These are phyloP conservation scores for Strobilomyces dryophilus DNA, from an alignment of 768 basidiomycete species.

Conservation along the genomic window DNA sequence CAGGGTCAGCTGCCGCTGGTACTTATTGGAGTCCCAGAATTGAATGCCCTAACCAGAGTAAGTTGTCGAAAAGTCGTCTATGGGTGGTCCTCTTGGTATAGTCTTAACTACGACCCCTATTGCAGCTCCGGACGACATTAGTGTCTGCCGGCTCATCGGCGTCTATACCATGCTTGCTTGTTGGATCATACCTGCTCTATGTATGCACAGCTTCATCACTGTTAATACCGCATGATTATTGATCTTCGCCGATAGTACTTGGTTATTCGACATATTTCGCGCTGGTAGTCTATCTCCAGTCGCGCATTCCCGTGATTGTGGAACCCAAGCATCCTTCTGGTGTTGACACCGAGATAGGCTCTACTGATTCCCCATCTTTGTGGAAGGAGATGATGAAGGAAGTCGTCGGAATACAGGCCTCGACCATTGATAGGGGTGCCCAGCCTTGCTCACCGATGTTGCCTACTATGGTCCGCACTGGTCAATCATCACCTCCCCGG, in stretches of 20 bases:
- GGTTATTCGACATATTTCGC: slow-evolving; percentile 41
- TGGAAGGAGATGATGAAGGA: slow-evolving; percentile 6
- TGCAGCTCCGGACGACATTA: slow-evolving; percentile 37
- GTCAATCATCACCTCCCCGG: slow-evolving; percentile 2
- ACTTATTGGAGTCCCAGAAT: slow-evolving; percentile 41
- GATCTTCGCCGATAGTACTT: slow-evolving; percentile 32
- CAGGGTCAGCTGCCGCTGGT: slow-evolving; percentile 43
- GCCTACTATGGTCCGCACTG: slow-evolving; percentile 9
- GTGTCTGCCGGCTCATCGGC: slow-evolving; percentile 46
- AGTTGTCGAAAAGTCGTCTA: background rate
- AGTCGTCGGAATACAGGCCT: background rate
- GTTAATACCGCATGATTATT: slow-evolving; percentile 1
- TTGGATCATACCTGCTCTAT: slow-evolving; percentile 50
- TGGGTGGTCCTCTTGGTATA: background rate
- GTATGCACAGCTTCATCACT: slow-evolving; percentile 33
- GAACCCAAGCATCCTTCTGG: slow-evolving; percentile 2
- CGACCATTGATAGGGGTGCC: background rate
- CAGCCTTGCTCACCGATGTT: slow-evolving; percentile 4
- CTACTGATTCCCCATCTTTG: slow-evolving; percentile 1
- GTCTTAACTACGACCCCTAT: background rate
- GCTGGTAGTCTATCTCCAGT: slow-evolving; percentile 34
- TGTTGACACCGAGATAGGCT: slow-evolving; percentile 20
- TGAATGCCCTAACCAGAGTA: slow-evolving; percentile 42
- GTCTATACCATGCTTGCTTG: slow-evolving; percentile 46
- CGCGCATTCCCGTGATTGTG: slow-evolving; percentile 22